Percentiles rank a stretch among this genome's conserved stretches.
phyloP scores from a whole-genome alignment of 2,329 filamentous ascomycete genomes.

The Epichloe baconii region DNA sequence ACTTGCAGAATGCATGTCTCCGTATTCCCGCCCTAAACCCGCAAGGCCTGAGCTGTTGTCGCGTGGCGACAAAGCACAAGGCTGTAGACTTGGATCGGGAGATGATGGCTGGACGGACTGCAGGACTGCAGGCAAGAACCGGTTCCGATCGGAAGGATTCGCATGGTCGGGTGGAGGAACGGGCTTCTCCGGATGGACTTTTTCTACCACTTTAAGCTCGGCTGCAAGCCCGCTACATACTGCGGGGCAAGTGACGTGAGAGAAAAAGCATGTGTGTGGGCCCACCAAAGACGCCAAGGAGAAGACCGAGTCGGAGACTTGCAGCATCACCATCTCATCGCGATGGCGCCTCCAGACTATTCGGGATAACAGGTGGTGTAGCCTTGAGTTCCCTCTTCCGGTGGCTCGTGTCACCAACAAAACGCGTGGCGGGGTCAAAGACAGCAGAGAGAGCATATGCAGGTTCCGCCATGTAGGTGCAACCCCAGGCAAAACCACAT shows the following conservation, averaged over 20 bases:
- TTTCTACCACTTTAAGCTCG: constrained; percentile 7
- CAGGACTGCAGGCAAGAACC: too few relatives aligned
- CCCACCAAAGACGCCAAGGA: background rate
- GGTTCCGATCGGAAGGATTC: too few relatives aligned
- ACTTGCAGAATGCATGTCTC: background rate
- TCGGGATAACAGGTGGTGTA: background rate
- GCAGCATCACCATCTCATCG: background rate
- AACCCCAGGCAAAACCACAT: background rate
- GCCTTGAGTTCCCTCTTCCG: background rate
- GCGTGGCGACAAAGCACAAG: background rate
- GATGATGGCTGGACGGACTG: too few relatives aligned
- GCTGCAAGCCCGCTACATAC: constrained; percentile 4
- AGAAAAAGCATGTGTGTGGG: constrained; percentile 4
- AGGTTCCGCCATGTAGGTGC: background rate
- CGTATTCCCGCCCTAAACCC: background rate
- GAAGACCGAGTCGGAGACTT: background rate
- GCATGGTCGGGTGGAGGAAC: background rate
- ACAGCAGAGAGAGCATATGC: background rate
- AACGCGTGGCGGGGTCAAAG: background rate
- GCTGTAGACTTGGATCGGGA: background rate
- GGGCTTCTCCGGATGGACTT: background rate
- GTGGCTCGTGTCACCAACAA: background rate
- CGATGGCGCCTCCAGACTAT: background rate
- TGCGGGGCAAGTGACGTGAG: background rate
- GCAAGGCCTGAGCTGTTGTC: background rate